Evolutionary conservation across 2,329 filamentous ascomycete genomes (phyloP), one percentile per base, ranked within the genome.

Genomic region (Penicillium sp.): DNA sequence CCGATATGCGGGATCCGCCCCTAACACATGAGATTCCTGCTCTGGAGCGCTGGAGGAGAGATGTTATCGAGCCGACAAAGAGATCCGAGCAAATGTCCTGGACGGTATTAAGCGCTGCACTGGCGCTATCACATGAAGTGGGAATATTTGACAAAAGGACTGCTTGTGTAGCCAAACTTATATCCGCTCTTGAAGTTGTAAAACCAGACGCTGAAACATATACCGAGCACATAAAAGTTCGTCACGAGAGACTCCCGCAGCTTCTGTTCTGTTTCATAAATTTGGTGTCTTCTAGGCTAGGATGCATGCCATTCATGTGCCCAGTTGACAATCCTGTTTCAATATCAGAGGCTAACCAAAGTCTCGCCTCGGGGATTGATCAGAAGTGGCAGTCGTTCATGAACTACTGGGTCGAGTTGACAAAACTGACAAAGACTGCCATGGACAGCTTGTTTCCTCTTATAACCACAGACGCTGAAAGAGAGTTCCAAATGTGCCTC

Each of bases 31-130:
- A 71, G 12, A 75, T 77, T 59, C 71, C 73, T 6, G 61, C 68
- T 2, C 64, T 66, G 28, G 74, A 69, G 55, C 64, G 73, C 35
- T 81, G 79, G 77, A 70, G 75, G 3, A 72, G 79, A 48, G 79
- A 80, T 61, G 78, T 82, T 0, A 75, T 81, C 21, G 74, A 79
- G 42, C 79, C 79, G 1, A 76, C 79, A 1, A 78, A 75, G 57
- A 71, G 77, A 47, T 81, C 77, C 0, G 80, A 82, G 60, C 73
- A 78, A 1, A 82, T 83, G 79, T 82, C 80, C 1, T 83, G 80
- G 80, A 82, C 81, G 75, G 61, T 82, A 20, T 71, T 82, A 45
- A 79, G 79, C 18, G 76, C 75, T 58, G 79, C 78, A 1, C 60
- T 79, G 28, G 77, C 78, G 2, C 66, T 82, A 8, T 76, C 78